Base-by-base conservation (phyloP, 108 stramenopile genomes). In the Pseudonitzschia multistriata region DNA sequence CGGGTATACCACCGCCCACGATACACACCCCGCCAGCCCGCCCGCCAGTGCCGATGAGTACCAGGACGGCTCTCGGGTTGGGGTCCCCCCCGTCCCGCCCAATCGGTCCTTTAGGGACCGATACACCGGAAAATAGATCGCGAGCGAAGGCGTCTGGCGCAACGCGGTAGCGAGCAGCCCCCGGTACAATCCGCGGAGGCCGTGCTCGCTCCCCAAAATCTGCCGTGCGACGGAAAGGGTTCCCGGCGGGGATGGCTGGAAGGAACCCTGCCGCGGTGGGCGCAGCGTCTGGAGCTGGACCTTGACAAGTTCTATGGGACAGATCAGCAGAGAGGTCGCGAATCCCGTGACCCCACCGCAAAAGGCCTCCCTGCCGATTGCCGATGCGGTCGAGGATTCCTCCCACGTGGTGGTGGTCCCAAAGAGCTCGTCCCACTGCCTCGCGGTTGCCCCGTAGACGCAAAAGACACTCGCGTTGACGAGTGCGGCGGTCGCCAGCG, bases 131-230 rank as follows among this genome's bases (percentile, higher is more conserved):
- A 96, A 96, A 61, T 96, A 96, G 49, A 87, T 31, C 15, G 92
- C 93, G 62, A 92, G 83, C n/a, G 93, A 87, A 10, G 96, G 96
- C 31, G 85, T 72, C 73, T 96, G 92, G 3, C 93, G 76, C 85
- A 78, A 78, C 25, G 70, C 63, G 5, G 86, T 87, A 22, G 66
- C 73, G 35, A 66, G 62, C 82, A 83, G 82, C 27, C 89, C 89
- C 21, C 86, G 84, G 31, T 77, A 90, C 27, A 90, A 71, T 35
- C 57, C 57, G 7, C 29, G 0, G 2, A 59, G 33, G 2, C 57
- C 57, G 31, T 59, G 57, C 2, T 14, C 31, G 4, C 57, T 59
- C n/a, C 57, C 13, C 50, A 52, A 0, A 24, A 52, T 52, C 25
- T 25, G 24, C 8, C 1, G 21, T 7, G 50, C 50, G 7, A 52